Evolutionary conservation across 129 eudicot species (phyloP), one percentile per base, ranked within the genome.

Genomic region (Helianthus tuberosus): DNA sequence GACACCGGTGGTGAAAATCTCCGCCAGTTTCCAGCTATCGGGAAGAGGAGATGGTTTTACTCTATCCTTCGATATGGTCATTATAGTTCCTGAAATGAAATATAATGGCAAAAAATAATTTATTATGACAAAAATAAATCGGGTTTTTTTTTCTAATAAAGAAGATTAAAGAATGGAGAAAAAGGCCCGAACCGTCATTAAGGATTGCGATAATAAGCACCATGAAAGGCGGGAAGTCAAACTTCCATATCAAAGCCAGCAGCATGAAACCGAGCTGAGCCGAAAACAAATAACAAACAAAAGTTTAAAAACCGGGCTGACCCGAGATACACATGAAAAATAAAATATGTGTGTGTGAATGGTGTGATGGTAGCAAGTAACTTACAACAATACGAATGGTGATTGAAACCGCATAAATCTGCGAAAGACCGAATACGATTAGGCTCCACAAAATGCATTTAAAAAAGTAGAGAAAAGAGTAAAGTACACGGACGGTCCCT

Each of bases 321-420:
- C 47, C 46, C 47, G 64, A 46, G 14, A 38, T 58, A 41, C 46
- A 0, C 15, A 55, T 36, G 49, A 8, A 32, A 43, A 29, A 13
- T 12, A 11, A 43, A 49, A 5, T 5, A 39, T 41, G 9, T 41
- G 10, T 43, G 47, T 10, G 8, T 16, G 17, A 3, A 54, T 3
- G 2, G 3, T 6, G 63, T 6, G 55, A 63, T 27, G 12, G 7
- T 11, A 17, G 15, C 32, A 61, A 2, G 52, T 3, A 75, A 86
- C 96, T 80, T 82, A 95, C 99, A 94, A 95, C 99, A 65, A 95
- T 95, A 91, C 97, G 97, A 65, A 95, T 95, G 51, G 99, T 95
- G 38, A 95, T 95, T n/a, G 99, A 95, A 75, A 95, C 99, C 0
- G 99, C 99, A 85, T 95, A 95, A 57, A 95, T 95, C 99, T 95